Evolutionary conservation across 768 basidiomycete genomes (phyloP).

Genomic region (Trametopsis cervina): DNA sequence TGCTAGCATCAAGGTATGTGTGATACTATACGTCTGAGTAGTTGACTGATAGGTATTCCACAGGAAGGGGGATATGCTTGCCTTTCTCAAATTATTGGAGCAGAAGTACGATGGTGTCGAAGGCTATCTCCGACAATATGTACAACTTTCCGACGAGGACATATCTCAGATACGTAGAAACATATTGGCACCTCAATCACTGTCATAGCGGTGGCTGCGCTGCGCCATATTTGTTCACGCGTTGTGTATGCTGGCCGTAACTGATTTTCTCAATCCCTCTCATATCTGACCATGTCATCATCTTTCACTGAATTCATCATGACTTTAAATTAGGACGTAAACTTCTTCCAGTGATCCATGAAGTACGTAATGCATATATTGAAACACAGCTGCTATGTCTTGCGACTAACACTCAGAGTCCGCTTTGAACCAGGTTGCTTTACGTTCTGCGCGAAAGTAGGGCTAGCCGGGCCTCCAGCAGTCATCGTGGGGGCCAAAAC

Average conservation of each 20-base stretch:
- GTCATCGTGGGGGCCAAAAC: constrained; percentile 24
- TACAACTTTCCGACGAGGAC: constrained; percentile 59
- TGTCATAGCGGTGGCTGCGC: neutral
- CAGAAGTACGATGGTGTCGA: constrained; percentile 65
- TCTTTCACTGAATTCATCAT: too few species aligned
- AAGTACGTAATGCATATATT: too few species aligned
- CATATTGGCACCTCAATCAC: constrained; percentile 24
- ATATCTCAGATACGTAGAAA: constrained; percentile 52
- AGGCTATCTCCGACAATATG: constrained; percentile 48
- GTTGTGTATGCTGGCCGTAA: too few species aligned
- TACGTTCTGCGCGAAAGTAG: constrained; percentile 22
- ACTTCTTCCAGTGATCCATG: too few species aligned
- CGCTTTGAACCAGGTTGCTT: constrained; percentile 33
- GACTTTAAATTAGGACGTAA: too few species aligned
- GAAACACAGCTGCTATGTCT: too few species aligned
- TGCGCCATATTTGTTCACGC: too few species aligned
- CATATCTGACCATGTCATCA: too few species aligned
- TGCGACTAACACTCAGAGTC: constrained; percentile 33
- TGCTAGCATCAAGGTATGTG: constrained; percentile 70
- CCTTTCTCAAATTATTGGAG: constrained; percentile 54
- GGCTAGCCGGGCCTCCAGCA: constrained; percentile 23
- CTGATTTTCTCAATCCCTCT: too few species aligned
- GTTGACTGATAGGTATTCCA: too few species aligned
- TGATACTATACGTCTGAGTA: too few species aligned
- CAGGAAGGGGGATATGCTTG: constrained; percentile 73